Conservation (phyloP, 768 basidiomycete species). For the Auricularia auricula-judae region DNA sequence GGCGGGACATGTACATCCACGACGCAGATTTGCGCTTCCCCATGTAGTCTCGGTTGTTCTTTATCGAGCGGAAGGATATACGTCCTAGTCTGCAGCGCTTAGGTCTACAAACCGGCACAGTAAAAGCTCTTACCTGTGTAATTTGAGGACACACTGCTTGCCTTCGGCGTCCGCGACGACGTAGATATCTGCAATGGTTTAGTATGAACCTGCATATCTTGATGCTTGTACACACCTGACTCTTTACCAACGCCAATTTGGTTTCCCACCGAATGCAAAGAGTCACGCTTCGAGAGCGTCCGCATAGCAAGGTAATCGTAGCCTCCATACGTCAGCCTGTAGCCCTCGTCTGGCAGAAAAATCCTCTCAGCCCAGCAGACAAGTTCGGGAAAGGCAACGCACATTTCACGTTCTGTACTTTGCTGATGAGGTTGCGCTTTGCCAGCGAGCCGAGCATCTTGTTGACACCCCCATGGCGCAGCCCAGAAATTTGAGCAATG, state of each 20-base stretch:
- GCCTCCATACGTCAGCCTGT: conserved; percentile 95
- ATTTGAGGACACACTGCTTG: conserved; percentile 79
- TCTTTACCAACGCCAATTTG: conserved; percentile 99
- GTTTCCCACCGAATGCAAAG: conserved; percentile 86
- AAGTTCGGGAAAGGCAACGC: conserved; percentile 13
- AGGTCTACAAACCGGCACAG: not conserved
- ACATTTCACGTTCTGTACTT: conserved; percentile 92
- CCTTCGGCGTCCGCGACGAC: conserved; percentile 80
- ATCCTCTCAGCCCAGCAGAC: not conserved
- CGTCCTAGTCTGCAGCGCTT: conserved; percentile 63
- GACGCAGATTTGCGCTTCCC: conserved; percentile 92
- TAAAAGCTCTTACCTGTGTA: conserved; percentile 60
- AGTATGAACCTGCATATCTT: not conserved
- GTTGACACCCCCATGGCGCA: conserved; percentile 87
- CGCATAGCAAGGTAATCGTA: conserved; percentile 94
- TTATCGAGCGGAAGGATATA: conserved; percentile 95
- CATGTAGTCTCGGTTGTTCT: conserved; percentile 91
- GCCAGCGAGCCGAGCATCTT: conserved; percentile 84
- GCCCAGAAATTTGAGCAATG: conserved; percentile 86
- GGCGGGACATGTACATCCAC: conserved; percentile 99
- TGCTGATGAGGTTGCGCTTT: conserved; percentile 82
- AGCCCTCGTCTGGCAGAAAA: conserved; percentile 72
- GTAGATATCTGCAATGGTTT: conserved; percentile 56
- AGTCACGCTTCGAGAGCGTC: conserved; percentile 81
- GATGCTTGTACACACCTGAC: conserved; percentile 45